phyloP scores from a whole-genome alignment of 2,329 filamentous ascomycete species.

The Cryphonectria parasitica region DNA sequence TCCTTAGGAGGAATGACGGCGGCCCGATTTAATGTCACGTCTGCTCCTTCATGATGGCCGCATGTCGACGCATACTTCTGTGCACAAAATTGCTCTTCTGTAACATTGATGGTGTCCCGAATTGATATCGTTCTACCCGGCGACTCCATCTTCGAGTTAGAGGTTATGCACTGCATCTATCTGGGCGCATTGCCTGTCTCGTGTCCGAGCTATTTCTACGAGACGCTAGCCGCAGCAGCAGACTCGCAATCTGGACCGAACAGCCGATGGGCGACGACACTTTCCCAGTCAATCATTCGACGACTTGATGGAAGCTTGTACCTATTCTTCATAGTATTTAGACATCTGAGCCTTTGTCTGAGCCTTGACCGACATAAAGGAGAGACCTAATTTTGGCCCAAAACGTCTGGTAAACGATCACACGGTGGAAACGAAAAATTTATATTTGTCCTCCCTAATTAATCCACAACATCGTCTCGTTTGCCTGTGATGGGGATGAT shows the following conservation, averaged over 20 bases:
- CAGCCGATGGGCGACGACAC: neutral
- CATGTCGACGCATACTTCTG: neutral
- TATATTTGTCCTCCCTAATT: neutral
- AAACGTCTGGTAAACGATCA: neutral
- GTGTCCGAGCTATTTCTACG: neutral
- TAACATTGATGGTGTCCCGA: neutral
- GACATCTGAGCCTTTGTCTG: neutral
- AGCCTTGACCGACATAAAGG: neutral
- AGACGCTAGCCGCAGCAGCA: neutral
- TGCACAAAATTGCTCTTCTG: neutral
- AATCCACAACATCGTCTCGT: too few species aligned
- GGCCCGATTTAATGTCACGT: neutral
- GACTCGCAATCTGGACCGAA: neutral
- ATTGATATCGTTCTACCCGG: neutral
- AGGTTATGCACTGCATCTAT: neutral
- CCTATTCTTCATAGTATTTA: neutral
- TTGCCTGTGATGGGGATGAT: too few species aligned
- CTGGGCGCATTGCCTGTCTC: neutral
- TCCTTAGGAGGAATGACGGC: too few species aligned
- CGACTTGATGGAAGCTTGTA: neutral
- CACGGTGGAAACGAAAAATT: neutral
- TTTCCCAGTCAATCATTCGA: neutral
- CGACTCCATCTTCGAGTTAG: neutral
- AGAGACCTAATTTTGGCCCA: neutral
- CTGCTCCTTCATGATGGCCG: neutral